These are phyloP conservation scores for Quercus cerris DNA, from an alignment of 306 rosid genomes.

Conservation along the genomic window DNA sequence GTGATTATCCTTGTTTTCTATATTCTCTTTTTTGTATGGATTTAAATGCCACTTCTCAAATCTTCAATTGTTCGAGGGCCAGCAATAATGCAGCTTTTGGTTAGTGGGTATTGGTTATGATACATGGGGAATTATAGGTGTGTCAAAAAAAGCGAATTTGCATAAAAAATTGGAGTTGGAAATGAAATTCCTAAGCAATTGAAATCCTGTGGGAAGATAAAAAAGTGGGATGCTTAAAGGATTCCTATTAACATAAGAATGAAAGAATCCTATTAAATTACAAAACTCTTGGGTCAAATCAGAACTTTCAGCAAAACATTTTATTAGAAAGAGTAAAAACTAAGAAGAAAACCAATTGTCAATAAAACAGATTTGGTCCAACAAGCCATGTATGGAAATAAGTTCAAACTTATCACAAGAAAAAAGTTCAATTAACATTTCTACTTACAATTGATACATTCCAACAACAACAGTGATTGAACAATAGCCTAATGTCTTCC, in stretches of 20 bases:
- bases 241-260: background rate
- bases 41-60: constrained; percentile 3
- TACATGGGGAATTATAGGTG: background rate
- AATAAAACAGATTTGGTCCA: too few species aligned
- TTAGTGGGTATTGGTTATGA: constrained; percentile 31
- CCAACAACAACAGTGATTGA: too few species aligned
- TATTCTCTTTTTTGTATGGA: background rate
- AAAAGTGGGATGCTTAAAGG: background rate
- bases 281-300: too few species aligned
- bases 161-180: constrained; percentile 14
- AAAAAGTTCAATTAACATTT: too few species aligned
- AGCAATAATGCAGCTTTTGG: constrained; percentile 17
- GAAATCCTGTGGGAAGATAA: background rate
- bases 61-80: background rate
- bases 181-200: background rate
- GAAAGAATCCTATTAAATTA: background rate
- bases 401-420: too few species aligned
- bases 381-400: too few species aligned
- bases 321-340: too few species aligned
- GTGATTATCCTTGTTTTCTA: background rate
- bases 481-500: too few species aligned
- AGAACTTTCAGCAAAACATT: too few species aligned
- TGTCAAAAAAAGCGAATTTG: background rate
- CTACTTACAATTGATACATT: too few species aligned
- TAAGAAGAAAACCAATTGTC: too few species aligned